These are phyloP conservation scores for Pseudonectria foliicola DNA, from an alignment of 2,329 filamentous ascomycete genomes.

Conservation along the genomic window DNA sequence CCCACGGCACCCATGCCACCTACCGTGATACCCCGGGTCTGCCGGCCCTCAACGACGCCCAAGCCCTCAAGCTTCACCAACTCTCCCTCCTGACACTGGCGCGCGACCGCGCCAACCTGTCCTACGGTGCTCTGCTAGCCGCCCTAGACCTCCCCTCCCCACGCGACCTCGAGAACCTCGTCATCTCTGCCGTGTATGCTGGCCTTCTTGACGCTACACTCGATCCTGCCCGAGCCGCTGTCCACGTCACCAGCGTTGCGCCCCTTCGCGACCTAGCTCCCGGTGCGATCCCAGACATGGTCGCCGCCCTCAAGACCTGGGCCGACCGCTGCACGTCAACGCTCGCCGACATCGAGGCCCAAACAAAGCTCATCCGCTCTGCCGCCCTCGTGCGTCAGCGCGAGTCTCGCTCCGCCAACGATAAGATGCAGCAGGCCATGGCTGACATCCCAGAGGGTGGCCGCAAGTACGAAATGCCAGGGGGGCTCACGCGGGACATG, in stretches of 20 bases:
- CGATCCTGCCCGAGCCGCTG: constrained; percentile 66
- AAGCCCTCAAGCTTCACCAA: constrained; percentile 80
- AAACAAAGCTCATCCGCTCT: constrained; percentile 60
- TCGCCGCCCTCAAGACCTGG: constrained; percentile 66
- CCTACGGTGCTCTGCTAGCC: constrained; percentile 61
- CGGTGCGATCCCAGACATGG: constrained; percentile 61
- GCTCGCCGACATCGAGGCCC: constrained; percentile 65
- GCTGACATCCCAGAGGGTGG: constrained; percentile 38
- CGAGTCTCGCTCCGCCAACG: constrained; percentile 41
- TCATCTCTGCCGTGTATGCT: constrained; percentile 82
- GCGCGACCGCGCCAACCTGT: constrained; percentile 58
- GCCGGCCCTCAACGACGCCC: constrained; percentile 63
- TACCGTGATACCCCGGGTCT: constrained; percentile 53
- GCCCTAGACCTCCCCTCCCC: constrained; percentile 60
- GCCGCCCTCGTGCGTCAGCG: constrained; percentile 47
- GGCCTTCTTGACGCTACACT: constrained; percentile 77
- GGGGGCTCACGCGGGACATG: constrained; percentile 16
- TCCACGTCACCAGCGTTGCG: constrained; percentile 73
- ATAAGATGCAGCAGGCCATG: constrained; percentile 42
- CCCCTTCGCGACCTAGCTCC: constrained; percentile 82
- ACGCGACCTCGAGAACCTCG: constrained; percentile 73
- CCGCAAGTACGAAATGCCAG: constrained; percentile 22
- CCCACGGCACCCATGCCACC: constrained; percentile 79
- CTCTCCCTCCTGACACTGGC: constrained; percentile 81
- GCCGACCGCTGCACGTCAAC: constrained; percentile 68